These are phyloP conservation scores for Nepenthes gracilis DNA, from an alignment of 148 eudicot species.

Conservation along the genomic window DNA sequence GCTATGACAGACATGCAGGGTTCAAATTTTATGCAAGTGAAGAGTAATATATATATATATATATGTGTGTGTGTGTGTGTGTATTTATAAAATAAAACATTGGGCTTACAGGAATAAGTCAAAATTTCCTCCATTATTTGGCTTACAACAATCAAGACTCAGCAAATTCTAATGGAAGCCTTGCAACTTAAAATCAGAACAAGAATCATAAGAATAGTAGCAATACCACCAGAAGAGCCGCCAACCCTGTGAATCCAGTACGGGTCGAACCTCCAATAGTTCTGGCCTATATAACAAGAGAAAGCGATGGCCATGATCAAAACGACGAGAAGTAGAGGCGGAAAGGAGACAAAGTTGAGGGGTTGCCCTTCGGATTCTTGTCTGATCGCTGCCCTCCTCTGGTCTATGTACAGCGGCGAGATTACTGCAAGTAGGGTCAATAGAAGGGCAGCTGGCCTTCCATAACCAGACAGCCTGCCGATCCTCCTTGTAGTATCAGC, in stretches of 20 bases:
- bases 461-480: conserved; percentile 29
- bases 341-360: conserved; percentile 15
- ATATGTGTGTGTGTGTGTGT: too few species aligned
- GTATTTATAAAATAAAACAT: too few species aligned
- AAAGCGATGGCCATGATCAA: conserved; percentile 43
- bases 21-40: too few species aligned
- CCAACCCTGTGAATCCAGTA: conserved; percentile 76
- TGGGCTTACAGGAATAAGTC: too few species aligned
- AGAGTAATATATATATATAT: too few species aligned
- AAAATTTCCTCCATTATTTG: background rate
- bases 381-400: conserved; percentile 12
- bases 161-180: background rate
- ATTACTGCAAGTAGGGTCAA: conserved; percentile 43
- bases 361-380: conserved; percentile 31
- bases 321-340: conserved; percentile 45
- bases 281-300: conserved; percentile 39
- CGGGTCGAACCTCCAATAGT: conserved; percentile 53
- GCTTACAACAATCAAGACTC: background rate
- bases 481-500: conserved; percentile 17
- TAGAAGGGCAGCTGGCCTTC: conserved; percentile 33
- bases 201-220: conserved; percentile 44
- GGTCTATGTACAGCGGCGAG: conserved; percentile 65
- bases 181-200: conserved; percentile 52
- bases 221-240: conserved; percentile 75
- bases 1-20: too few species aligned